Base-by-base conservation (phyloP, 179 eudicot species). In the Nepenthes alata region DNA sequence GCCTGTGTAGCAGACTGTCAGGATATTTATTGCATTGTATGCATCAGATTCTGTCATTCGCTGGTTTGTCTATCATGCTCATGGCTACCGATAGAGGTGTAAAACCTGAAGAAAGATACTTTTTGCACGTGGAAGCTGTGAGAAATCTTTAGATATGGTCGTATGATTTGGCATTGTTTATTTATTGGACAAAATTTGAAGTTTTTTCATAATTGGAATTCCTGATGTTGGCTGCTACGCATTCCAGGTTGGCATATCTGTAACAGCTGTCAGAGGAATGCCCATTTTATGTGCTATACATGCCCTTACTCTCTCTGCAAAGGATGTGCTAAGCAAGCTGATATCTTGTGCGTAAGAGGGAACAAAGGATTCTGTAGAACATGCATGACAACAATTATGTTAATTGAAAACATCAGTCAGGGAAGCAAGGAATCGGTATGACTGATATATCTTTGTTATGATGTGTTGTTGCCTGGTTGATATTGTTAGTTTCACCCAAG, bases 171-270 rank as follows among this genome's bases (percentile, higher is more conserved):
- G 25, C 25, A 25, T 25, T 25, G 25, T 25, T 0, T 25, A 25
- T 25, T 25, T 25, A 25, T 25, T 25, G 25, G 25, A 25, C 25
- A 25, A 25, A 0, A 25, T 25, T 25, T 25, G 25, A 25, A 0
- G 25, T 25, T 25, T 25, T 25, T 25, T 0, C 25, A 25, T 25
- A 25, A 41, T 4, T 41, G 45, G 8, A 41, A 41, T 41, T 41
- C 45, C 45, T 41, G 6, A 41, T 41, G 39, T 38, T 75, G 55
- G 10, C 54, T 62, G 11, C 55, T 53, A 44, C 69, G 47, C 45
- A 48, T 72, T 72, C 70, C 83, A 79, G 83, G 83, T 61, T 79
- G 83, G 83, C 83, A 79, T 67, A 69, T 79, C 58, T 79, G 83
- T 67, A 75, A 79, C 68, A 55, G 53, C 51, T 79, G 83, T 67